phyloP scores from a whole-genome alignment of 148 eudicot genomes.

The Rhododendron williamsianum region DNA sequence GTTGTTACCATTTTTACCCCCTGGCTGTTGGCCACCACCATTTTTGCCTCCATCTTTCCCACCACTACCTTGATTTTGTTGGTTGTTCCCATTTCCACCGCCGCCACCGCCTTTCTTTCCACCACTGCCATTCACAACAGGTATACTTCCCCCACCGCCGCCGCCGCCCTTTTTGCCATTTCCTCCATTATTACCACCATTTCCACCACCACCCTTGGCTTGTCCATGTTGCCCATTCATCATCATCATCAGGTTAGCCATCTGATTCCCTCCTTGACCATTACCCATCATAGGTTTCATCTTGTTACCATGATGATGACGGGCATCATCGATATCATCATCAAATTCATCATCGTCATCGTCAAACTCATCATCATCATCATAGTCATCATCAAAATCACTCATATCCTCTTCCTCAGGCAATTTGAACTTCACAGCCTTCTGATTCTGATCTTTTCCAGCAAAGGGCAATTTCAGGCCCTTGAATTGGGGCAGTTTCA shows the following conservation, averaged over 20 bases:
- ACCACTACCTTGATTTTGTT: constrained; percentile 17
- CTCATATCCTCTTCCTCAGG: constrained; percentile 35
- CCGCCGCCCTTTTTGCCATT: constrained; percentile 31
- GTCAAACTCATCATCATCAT: constrained; percentile 19
- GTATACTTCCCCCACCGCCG: constrained; percentile 28
- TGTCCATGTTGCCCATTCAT: background rate
- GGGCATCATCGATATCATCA: constrained; percentile 28
- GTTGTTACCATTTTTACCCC: constrained; percentile 20
- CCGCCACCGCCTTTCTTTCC: constrained; percentile 28
- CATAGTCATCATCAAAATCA: constrained; percentile 21
- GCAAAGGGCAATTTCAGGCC: constrained; percentile 27
- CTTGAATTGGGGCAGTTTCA: constrained; percentile 42
- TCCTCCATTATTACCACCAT: constrained; percentile 15
- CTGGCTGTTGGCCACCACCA: constrained; percentile 21
- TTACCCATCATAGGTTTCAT: constrained; percentile 40
- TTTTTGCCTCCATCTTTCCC: constrained; percentile 36
- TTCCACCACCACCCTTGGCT: constrained; percentile 21
- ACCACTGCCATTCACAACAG: constrained; percentile 25
- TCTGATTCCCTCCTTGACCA: constrained; percentile 35
- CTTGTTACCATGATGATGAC: constrained; percentile 26
- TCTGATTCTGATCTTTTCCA: constrained; percentile 22
- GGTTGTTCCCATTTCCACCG: constrained; percentile 1
- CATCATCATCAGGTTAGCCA: constrained; percentile 47
- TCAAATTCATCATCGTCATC: constrained; percentile 43
- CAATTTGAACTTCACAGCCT: constrained; percentile 35